Evolutionary conservation across 768 basidiomycete species (phyloP), one percentile per base, ranked within the genome.

Genomic region (Pilatotrama ljubarskyi): DNA sequence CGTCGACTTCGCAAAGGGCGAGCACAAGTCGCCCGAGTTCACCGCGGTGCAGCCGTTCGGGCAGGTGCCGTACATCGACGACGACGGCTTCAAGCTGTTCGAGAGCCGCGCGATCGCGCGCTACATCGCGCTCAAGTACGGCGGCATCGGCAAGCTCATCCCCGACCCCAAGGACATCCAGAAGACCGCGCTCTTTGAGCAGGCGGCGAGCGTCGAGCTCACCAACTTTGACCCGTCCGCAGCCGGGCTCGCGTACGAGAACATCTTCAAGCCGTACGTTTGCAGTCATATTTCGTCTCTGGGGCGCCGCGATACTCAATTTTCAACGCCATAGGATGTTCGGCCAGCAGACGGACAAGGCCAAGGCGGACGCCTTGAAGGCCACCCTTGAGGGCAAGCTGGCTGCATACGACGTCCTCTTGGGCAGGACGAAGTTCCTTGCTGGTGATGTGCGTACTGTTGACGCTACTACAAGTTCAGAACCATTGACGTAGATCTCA

Each of bases 71-170:
- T 83, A 78, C 69, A 76, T 88, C 58, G 84, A 68, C 54, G 66
- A 88, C 36, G 85, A 84, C 36, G 88, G 85, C 5, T 83, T 87
- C 73, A 73, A 80, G 54, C 65, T 91, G 37, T 89, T 79, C 70
- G 87, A 89, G 69, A 81, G 80, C 51, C 83, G 86, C n/a, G 86
- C 87, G 1, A 88, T 90, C 64, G 70, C 67, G 37, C 80, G 83
- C 14, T 90, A 89, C 68, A 66, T 88, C 64, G 80, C 76, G 36
- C 69, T 70, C 38, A 87, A 87, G 69, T 83, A 84, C 64, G 61
- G 59, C 59, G 63, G 51, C 49, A 78, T 84, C 59, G 84, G 84
- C 20, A 58, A 70, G 13, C 76, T 88, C 32, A 73, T 85, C 26
- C 87, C 88, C 14, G 59, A 58, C 52, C 62, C 56, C 11, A 51